These are phyloP conservation scores for Neopestalotiopsis rosae DNA, from an alignment of 2,329 filamentous ascomycete genomes.

Conservation along the genomic window DNA sequence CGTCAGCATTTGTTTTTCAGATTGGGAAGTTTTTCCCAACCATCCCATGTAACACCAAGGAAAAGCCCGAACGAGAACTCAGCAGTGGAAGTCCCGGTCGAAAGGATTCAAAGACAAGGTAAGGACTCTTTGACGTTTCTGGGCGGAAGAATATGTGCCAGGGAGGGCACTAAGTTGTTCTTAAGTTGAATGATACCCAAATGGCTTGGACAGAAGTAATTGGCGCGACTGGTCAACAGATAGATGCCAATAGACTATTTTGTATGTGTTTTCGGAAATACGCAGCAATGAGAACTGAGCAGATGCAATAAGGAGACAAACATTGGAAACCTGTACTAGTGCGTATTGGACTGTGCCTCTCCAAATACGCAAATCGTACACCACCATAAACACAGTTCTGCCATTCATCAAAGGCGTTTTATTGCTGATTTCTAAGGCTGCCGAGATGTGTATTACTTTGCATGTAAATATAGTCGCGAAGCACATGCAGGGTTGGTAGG, in stretches of 20 bases:
- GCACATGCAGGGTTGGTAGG: no score
- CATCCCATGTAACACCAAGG: not conserved
- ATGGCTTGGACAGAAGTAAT: constrained; percentile 9
- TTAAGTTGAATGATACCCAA: constrained; percentile 21
- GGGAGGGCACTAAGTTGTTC: constrained; percentile 6
- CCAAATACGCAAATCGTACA: no score
- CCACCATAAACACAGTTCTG: no score
- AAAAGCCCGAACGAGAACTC: not conserved
- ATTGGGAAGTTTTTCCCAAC: not conserved
- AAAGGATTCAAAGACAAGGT: not conserved
- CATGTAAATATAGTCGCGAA: not conserved
- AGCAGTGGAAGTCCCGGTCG: not conserved
- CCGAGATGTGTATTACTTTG: no score
- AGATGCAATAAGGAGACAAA: no score
- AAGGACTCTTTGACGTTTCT: constrained; percentile 2
- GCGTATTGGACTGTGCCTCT: no score
- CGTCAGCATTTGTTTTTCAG: not conserved
- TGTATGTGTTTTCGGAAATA: not conserved
- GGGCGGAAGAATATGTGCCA: not conserved
- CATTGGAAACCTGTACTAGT: no score
- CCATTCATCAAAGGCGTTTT: no score
- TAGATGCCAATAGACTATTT: not conserved
- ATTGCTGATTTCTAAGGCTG: no score
- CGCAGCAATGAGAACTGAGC: no score
- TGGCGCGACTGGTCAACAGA: not conserved